These are phyloP conservation scores for Scedosporium boydii DNA, from an alignment of 2,329 filamentous ascomycete species.

Conservation along the genomic window DNA sequence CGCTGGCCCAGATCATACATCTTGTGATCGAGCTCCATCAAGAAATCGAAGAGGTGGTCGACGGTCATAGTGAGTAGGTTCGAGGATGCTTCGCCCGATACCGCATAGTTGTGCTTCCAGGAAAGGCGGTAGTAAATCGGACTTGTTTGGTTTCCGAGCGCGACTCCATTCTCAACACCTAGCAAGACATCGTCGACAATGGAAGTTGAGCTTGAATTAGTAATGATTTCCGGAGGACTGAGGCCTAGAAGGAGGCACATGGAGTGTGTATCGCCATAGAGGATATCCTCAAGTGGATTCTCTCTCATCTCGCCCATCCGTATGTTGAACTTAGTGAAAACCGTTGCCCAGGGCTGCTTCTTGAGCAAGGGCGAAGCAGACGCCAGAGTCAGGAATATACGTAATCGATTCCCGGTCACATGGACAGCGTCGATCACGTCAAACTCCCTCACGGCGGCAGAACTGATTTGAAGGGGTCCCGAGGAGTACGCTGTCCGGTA, in stretches of 20 bases:
- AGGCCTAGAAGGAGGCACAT: conserved; percentile 42
- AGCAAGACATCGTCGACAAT: conserved; percentile 29
- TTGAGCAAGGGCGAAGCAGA: conserved; percentile 37
- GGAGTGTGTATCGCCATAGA: conserved; percentile 36
- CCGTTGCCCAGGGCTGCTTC: conserved; percentile 28
- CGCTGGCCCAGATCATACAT: conserved; percentile 31
- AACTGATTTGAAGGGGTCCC: conserved; percentile 20
- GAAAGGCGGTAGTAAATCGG: conserved; percentile 20
- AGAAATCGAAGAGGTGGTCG: conserved; percentile 24
- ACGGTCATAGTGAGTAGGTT: conserved; percentile 23
- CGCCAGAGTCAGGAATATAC: conserved; percentile 27
- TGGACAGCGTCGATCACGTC: conserved; percentile 47
- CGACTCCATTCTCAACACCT: conserved; percentile 10
- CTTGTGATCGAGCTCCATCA: conserved; percentile 31
- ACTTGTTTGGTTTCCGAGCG: conserved; percentile 8
- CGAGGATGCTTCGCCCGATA: conserved; percentile 16
- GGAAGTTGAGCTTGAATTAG: conserved; percentile 32
- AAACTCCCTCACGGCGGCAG: conserved; percentile 31
- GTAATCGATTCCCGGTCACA: conserved; percentile 27
- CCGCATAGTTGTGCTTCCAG: conserved; percentile 26
- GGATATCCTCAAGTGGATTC: conserved; percentile 26
- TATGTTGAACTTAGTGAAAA: conserved; percentile 39
- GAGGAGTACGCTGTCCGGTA: conserved; percentile 31
- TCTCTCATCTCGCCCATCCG: conserved; percentile 16
- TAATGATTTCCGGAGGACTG: conserved; percentile 37